These are phyloP conservation scores for Chaetothyriales sp. DNA, from an alignment of 2,329 filamentous ascomycete species.

Conservation along the genomic window DNA sequence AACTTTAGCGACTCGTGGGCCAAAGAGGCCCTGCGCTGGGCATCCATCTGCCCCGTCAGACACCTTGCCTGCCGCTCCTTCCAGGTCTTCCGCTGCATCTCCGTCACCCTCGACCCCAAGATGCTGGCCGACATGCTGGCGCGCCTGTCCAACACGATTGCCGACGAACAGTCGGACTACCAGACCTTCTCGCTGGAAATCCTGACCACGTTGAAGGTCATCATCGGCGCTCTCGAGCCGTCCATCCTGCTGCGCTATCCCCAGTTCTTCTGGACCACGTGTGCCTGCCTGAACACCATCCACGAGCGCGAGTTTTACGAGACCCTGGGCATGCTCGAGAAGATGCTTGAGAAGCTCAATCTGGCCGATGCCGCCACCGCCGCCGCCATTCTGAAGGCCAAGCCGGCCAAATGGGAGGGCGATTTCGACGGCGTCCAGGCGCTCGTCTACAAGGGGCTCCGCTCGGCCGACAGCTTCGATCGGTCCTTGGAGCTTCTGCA, in stretches of 20 bases:
- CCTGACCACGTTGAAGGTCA: constrained; percentile 77
- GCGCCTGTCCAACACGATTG: constrained; percentile 88
- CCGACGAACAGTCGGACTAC: constrained; percentile 85
- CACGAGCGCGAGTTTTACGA: constrained; percentile 92
- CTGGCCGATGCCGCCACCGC: constrained; percentile 57
- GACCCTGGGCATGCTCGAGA: constrained; percentile 79
- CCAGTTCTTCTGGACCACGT: constrained; percentile 95
- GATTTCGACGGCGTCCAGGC: constrained; percentile 74
- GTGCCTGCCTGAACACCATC: constrained; percentile 89
- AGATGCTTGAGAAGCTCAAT: constrained; percentile 71
- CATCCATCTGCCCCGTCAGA: constrained; percentile 86
- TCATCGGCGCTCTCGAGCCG: constrained; percentile 71
- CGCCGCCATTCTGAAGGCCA: constrained; percentile 58
- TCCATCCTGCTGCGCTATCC: constrained; percentile 77
- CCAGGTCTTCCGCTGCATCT: constrained; percentile 88
- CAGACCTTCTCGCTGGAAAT: constrained; percentile 98
- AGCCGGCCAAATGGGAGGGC: constrained; percentile 79
- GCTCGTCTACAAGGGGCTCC: constrained; percentile 78
- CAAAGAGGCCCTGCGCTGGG: constrained; percentile 81
- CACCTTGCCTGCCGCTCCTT: constrained; percentile 95
- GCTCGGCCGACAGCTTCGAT: constrained; percentile 71
- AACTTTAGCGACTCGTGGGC: constrained; percentile 86
- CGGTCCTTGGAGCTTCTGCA: constrained; percentile 66
- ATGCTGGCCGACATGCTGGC: constrained; percentile 98
- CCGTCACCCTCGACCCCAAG: constrained; percentile 74